A percentile compares a stretch with the other conserved stretches of the same genome.
Evolutionary conservation across 805 yeast genomes (phyloP).

Genomic region (Yamadazyma nakazawae): DNA sequence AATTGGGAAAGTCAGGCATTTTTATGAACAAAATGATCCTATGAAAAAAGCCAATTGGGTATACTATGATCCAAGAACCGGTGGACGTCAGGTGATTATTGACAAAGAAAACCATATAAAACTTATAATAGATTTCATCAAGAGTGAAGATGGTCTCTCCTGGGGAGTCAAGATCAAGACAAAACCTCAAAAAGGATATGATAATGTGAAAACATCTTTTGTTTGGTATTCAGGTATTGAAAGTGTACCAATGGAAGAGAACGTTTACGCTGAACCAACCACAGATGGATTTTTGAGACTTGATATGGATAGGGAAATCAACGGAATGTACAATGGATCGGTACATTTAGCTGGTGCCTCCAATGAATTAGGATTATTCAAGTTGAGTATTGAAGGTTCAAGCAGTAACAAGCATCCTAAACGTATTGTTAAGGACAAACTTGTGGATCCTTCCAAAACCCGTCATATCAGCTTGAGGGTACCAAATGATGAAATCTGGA

Average conservation of each 20-base stretch:
- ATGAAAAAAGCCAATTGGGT: conserved; percentile 80
- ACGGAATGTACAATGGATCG: conserved; percentile 32
- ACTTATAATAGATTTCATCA: conserved; percentile 71
- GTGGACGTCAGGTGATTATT: conserved; percentile 74
- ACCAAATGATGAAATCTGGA: conserved; percentile 74
- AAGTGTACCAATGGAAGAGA: conserved; percentile 33
- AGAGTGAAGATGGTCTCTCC: conserved; percentile 61
- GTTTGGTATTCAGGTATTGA: conserved; percentile 80
- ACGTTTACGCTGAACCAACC: conserved; percentile 10
- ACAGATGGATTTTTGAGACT: conserved; percentile 9
- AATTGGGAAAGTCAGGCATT: conserved; percentile 60
- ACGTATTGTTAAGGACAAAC: conserved; percentile 18
- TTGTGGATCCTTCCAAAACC: conserved; percentile 54
- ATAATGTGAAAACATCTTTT: conserved; percentile 54
- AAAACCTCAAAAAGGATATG: conserved; percentile 50
- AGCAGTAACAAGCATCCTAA: conserved; percentile 39
- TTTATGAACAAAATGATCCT: conserved; percentile 69
- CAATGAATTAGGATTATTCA: conserved; percentile 65
- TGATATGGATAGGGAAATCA: conserved; percentile 17
- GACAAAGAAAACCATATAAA: conserved; percentile 65
- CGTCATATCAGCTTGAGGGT: conserved; percentile 68
- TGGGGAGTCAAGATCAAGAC: conserved; percentile 83
- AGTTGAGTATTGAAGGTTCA: conserved; percentile 57
- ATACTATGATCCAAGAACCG: conserved; percentile 80
- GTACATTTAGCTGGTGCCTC: conserved; percentile 45